Percentiles rank a stretch among this genome's conserved stretches.
phyloP scores from a whole-genome alignment of 768 basidiomycete genomes.

The Mycena leptocephala region DNA sequence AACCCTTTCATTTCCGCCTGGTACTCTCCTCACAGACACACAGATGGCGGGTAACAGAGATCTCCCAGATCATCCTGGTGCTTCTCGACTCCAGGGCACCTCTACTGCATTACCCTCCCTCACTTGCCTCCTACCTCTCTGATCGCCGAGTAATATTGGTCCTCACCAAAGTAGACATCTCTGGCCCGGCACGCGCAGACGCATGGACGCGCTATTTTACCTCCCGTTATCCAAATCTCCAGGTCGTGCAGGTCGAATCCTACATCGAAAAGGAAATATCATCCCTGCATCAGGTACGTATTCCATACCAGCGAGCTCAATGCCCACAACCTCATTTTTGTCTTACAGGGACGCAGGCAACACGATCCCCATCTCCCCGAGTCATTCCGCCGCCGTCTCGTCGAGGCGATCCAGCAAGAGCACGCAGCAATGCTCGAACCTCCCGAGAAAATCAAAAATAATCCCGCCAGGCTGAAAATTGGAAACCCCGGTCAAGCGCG shows the following conservation, averaged over 20 bases:
- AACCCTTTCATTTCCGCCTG: slow-evolving; percentile 46
- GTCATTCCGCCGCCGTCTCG: slow-evolving; percentile 74
- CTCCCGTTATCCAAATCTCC: slow-evolving; percentile 66
- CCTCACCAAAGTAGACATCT: slow-evolving; percentile 91
- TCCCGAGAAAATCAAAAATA: slow-evolving; percentile 69
- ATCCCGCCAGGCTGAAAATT: slow-evolving; percentile 70
- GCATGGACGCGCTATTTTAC: slow-evolving; percentile 79
- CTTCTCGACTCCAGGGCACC: slow-evolving; percentile 94
- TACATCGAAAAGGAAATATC: slow-evolving; percentile 71
- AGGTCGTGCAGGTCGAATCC: slow-evolving; percentile 84
- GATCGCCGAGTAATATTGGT: slow-evolving; percentile 77
- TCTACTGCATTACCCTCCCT: slow-evolving; percentile 87
- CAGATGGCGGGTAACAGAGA: slow-evolving; percentile 96
- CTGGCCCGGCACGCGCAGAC: slow-evolving; percentile 74
- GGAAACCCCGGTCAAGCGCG: slow-evolving; percentile 74
- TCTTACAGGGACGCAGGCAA: slow-evolving; percentile 57
- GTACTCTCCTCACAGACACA: slow-evolving; percentile 27
- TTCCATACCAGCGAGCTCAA: neutral
- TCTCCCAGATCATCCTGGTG: slow-evolving; percentile 90
- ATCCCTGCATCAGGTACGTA: slow-evolving; percentile 56
- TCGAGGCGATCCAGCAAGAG: slow-evolving; percentile 75
- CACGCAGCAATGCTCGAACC: slow-evolving; percentile 81
- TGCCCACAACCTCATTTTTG: neutral
- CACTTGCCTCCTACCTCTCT: slow-evolving; percentile 77
- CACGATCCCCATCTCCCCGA: slow-evolving; percentile 81